A percentile compares a stretch with the other conserved stretches of the same genome.
These are phyloP conservation scores for Cadophora malorum DNA, from an alignment of 2,329 filamentous ascomycete species.

Conservation along the genomic window DNA sequence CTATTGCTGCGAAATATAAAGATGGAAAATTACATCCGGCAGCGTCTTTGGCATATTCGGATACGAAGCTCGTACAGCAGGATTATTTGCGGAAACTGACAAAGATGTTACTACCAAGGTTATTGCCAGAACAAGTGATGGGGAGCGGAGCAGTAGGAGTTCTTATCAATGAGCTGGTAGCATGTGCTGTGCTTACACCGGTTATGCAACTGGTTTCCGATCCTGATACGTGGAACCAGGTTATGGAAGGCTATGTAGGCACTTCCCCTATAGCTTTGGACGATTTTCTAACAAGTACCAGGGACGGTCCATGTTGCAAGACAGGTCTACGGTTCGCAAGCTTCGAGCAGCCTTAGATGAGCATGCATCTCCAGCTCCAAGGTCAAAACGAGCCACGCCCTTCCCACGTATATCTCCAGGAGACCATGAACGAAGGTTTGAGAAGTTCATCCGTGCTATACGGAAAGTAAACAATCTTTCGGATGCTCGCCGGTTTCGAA, in stretches of 20 bases:
- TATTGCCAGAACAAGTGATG: conserved; percentile 76
- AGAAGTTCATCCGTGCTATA: conserved; percentile 90
- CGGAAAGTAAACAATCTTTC: conserved; percentile 89
- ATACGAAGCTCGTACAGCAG: conserved; percentile 85
- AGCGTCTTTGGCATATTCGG: conserved; percentile 80
- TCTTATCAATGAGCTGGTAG: conserved; percentile 86
- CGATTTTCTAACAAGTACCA: conserved; percentile 43
- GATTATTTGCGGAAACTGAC: conserved; percentile 83
- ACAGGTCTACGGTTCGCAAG: conserved; percentile 92
- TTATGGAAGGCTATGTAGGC: conserved; percentile 81
- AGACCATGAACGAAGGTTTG: conserved; percentile 91
- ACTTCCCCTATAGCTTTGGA: not conserved
- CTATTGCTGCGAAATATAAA: conserved; percentile 92
- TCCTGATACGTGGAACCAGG: conserved; percentile 96
- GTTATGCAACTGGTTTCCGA: conserved; percentile 82
- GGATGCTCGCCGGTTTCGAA: conserved; percentile 90
- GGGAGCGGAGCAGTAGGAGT: conserved; percentile 82
- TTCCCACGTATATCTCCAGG: conserved; percentile 82
- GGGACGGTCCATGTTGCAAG: conserved; percentile 86
- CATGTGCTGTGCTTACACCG: conserved; percentile 88
- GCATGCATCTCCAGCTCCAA: conserved; percentile 84
- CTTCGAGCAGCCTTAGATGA: conserved; percentile 91
- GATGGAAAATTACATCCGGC: conserved; percentile 89
- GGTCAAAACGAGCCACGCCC: conserved; percentile 64
- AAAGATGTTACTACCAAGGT: conserved; percentile 71